Evolutionary conservation across 129 eudicot genomes (phyloP), one percentile per base, ranked within the genome.

Genomic region (Flaveria linearis): DNA sequence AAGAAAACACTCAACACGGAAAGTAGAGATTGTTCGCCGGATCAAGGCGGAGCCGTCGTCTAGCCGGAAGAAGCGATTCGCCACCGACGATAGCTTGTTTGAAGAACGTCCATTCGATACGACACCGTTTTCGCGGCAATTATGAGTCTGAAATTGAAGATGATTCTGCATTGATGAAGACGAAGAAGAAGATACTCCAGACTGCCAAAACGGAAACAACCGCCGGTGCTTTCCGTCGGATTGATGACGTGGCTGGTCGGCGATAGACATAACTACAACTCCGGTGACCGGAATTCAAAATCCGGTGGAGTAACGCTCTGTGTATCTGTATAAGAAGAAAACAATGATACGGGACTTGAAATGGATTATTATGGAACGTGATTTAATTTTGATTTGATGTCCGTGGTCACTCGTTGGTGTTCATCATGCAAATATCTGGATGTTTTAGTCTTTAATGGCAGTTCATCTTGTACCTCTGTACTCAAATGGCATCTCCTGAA

Each of bases 11-110:
- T 81, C 76, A 92, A 92, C 98, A 86, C 30, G 98, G 96, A 49
- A 92, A 92, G 82, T 89, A 92, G 46, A 92, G 94, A 63, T 75
- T 88, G 75, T 65, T 89, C 10, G 91, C 62, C 13, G 98, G 98
- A 85, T 92, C 98, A 41, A 92, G 91, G 16, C 90, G 85, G 55
- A 92, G 98, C 5, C 96, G 78, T 18, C 96, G 90, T 49, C 89
- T 80, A 45, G 88, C 81, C 0, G 98, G 98, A 1, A 92, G 80
- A 15, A 92, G 53, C 68, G 91, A 86, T 70, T 87, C 17, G 93
- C 92, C 39, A 86, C 90, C 49, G 91, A 87, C 3, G 87, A 78
- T 18, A 86, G 84, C 26, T 78, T 84, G 9, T 62, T 79, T 1
- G 80, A 41, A 75, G 82, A 71, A 0, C 72, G 78, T 46, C 74